These are phyloP conservation scores for Aspergillus aculeatus DNA, from an alignment of 2,329 filamentous ascomycete species.

Conservation along the genomic window DNA sequence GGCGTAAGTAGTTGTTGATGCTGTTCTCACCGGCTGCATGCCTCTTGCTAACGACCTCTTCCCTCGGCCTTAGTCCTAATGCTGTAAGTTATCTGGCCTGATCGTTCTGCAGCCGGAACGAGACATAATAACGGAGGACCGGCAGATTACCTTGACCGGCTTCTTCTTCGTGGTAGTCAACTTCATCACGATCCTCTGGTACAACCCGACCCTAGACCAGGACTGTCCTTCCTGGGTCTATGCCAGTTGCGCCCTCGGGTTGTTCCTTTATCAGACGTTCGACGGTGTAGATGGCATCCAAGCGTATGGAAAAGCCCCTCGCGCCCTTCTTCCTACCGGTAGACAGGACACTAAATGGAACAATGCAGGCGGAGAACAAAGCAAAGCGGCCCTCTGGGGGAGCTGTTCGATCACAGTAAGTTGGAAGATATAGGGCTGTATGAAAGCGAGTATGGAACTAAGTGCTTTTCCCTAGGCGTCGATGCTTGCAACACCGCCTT, in stretches of 20 bases:
- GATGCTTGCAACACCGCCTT: slow-evolving; percentile 96
- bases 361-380: slow-evolving; percentile 70
- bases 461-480: slow-evolving; percentile 53
- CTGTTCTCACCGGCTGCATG: slow-evolving; percentile 6
- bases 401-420: slow-evolving; percentile 90
- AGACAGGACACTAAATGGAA: slow-evolving; percentile 9
- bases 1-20: slow-evolving; percentile 59
- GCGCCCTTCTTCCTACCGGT: slow-evolving; percentile 1
- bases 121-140: slow-evolving; percentile 15
- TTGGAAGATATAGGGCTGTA: not conserved
- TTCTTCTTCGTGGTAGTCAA: slow-evolving; percentile 89
- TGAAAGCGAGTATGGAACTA: not conserved
- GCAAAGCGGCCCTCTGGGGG: slow-evolving; percentile 89
- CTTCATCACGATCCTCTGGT: slow-evolving; percentile 89
- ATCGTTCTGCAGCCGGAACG: slow-evolving; percentile 1
- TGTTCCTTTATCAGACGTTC: slow-evolving; percentile 97
- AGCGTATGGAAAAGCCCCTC: slow-evolving; percentile 60
- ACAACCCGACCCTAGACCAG: slow-evolving; percentile 88
- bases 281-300: slow-evolving; percentile 95
- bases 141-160: slow-evolving; percentile 78
- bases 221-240: slow-evolving; percentile 97
- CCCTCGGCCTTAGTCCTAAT: slow-evolving; percentile 44
- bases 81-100: slow-evolving; percentile 39
- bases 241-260: slow-evolving; percentile 79
- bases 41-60: slow-evolving; percentile 14